phyloP scores from a whole-genome alignment of 352 stramenopile species.

The Pythium aphanidermatum region DNA sequence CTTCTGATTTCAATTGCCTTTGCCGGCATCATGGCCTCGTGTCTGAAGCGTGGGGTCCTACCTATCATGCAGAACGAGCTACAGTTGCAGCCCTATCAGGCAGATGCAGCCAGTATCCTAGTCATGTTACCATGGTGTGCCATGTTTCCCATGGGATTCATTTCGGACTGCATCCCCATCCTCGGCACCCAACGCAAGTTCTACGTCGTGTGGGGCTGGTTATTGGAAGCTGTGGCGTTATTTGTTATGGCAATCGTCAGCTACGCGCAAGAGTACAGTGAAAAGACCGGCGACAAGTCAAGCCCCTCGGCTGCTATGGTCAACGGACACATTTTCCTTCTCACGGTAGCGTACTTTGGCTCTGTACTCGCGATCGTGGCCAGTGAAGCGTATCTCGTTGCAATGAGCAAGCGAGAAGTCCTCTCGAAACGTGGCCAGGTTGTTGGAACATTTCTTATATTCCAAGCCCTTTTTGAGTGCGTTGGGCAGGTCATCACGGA shows the following conservation, averaged over 20 bases:
- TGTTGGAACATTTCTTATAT: constrained; percentile 40
- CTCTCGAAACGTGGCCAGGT: constrained; percentile 25
- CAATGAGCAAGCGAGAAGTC: constrained; percentile 44
- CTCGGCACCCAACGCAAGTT: constrained; percentile 39
- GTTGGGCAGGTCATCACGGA: constrained; percentile 40
- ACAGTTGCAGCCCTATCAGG: constrained; percentile 56
- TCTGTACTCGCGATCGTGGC: constrained; percentile 42
- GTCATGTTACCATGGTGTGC: constrained; percentile 61
- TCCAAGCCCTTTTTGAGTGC: constrained; percentile 43
- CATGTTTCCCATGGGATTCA: constrained; percentile 75
- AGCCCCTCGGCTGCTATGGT: constrained; percentile 27
- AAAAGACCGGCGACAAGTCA: constrained; percentile 11
- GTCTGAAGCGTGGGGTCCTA: constrained; percentile 19
- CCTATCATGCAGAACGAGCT: constrained; percentile 64
- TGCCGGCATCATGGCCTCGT: constrained; percentile 15
- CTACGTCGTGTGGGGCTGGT: constrained; percentile 52
- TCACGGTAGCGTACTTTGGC: constrained; percentile 47
- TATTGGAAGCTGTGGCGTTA: constrained; percentile 29
- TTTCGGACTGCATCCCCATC: constrained; percentile 44
- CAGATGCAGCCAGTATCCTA: constrained; percentile 44
- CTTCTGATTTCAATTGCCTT: constrained; percentile 17
- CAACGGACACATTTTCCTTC: constrained; percentile 32
- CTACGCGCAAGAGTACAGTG: constrained; percentile 42
- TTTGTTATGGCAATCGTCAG: constrained; percentile 52
- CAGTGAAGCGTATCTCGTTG: constrained; percentile 47